Evolutionary conservation across 768 basidiomycete genomes (phyloP).

Genomic region (Chalciporus piperatus): DNA sequence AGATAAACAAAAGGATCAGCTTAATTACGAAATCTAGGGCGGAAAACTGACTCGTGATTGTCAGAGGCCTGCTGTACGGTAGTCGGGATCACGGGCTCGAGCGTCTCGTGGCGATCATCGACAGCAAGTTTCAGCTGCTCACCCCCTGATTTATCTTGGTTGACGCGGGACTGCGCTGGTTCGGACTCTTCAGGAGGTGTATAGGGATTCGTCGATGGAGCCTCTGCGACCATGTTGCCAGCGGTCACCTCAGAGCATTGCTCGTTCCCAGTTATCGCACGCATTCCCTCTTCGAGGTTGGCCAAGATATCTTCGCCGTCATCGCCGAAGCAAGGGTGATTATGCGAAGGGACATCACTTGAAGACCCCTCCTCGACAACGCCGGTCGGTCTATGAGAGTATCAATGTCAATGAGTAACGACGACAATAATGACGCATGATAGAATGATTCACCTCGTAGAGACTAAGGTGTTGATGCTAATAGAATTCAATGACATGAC

Average conservation of each 20-base stretch:
- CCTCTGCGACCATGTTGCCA: neutral
- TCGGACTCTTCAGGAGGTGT: neutral
- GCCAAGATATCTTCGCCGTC: neutral
- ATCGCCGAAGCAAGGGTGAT: neutral
- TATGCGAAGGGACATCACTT: neutral
- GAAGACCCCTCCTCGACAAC: neutral
- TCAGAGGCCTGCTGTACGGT: neutral
- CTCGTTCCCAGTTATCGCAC: neutral
- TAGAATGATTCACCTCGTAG: neutral
- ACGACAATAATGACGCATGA: neutral
- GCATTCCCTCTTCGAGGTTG: neutral
- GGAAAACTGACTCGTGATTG: neutral
- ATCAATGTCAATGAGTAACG: neutral
- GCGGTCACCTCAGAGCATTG: neutral
- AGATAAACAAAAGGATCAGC: neutral
- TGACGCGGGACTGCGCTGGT: neutral
- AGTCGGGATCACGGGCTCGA: neutral
- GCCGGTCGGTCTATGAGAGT: neutral
- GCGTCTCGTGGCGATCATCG: neutral
- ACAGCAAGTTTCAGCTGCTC: neutral
- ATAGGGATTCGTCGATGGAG: neutral
- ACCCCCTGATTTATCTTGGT: neutral
- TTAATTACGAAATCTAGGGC: neutral
- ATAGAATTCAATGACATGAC: neutral
- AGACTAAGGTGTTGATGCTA: neutral